phyloP scores from a whole-genome alignment of 2,329 filamentous ascomycete species.

The Sphaceloma murrayae region DNA sequence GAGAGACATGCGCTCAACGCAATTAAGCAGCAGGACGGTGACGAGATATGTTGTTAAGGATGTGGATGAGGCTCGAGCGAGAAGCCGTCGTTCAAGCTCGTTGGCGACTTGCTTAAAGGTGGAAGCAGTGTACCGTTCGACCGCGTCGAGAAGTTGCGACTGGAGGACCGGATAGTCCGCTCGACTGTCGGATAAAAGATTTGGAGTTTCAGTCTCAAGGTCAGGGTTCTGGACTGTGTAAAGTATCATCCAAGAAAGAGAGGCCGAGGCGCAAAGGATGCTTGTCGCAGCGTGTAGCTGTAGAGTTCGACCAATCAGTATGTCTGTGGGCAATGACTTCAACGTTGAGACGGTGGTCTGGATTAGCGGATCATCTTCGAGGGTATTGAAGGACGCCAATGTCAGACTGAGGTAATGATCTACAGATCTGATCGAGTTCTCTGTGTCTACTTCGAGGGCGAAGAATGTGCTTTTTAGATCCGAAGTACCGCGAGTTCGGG shows the following conservation, averaged over 20 bases:
- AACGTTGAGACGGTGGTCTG: not conserved
- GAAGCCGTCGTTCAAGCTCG: slow-evolving; percentile 50
- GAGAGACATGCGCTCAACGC: slow-evolving; percentile 51
- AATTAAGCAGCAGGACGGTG: slow-evolving; percentile 49
- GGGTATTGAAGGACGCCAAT: not conserved
- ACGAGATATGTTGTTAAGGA: slow-evolving; percentile 52
- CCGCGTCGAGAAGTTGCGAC: slow-evolving; percentile 45
- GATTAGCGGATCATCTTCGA: not conserved
- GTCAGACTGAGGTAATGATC: slow-evolving; percentile 1
- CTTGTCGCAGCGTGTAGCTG: slow-evolving; percentile 47
- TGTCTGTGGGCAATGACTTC: not conserved
- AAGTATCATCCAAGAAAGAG: slow-evolving; percentile 41
- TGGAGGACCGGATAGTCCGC: slow-evolving; percentile 39
- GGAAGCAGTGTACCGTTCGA: slow-evolving; percentile 45
- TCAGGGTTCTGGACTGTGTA: slow-evolving; percentile 32
- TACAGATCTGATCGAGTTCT: slow-evolving; percentile 5
- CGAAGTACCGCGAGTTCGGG: too few relatives aligned
- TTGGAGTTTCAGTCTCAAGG: slow-evolving; percentile 29
- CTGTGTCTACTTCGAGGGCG: slow-evolving; percentile 2
- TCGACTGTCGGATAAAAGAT: not conserved
- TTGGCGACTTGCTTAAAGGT: slow-evolving; percentile 48
- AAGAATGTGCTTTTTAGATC: slow-evolving; percentile 31
- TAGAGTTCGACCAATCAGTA: slow-evolving; percentile 5
- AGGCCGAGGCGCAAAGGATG: slow-evolving; percentile 38
- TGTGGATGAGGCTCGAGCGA: slow-evolving; percentile 48